Percentiles rank a stretch among this genome's conserved stretches.
phyloP scores from a whole-genome alignment of 2,329 filamentous ascomycete species.

The Cordyceps pruinosa region DNA sequence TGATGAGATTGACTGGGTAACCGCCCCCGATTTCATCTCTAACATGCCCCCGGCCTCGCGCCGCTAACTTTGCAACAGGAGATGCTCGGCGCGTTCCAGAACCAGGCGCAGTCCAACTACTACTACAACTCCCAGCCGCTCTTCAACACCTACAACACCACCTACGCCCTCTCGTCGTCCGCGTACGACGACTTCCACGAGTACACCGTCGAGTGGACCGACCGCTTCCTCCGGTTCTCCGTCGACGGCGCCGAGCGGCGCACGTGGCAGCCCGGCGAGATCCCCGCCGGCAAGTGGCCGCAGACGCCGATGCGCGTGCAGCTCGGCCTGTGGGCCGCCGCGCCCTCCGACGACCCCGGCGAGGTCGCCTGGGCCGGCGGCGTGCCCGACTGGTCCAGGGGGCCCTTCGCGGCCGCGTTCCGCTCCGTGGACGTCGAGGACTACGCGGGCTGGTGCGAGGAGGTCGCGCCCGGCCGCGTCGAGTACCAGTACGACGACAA shows the following conservation, averaged over 20 bases:
- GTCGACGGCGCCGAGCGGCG: conserved; percentile 41
- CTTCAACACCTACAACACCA: conserved; percentile 43
- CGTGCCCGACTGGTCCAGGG: conserved; percentile 23
- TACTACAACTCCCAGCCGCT: conserved; percentile 60
- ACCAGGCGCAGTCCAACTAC: conserved; percentile 74
- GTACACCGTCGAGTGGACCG: conserved; percentile 63
- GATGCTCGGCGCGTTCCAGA: conserved; percentile 24
- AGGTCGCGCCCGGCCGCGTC: conserved; percentile 14
- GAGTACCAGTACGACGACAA: conserved; percentile 24
- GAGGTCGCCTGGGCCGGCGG: conserved; percentile 65
- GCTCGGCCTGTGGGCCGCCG: conserved; percentile 51
- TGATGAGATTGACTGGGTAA: conserved; percentile 59
- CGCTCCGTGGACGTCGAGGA: conserved; percentile 23
- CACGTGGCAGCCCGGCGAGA: conserved; percentile 33
- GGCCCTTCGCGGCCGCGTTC: conserved; percentile 22
- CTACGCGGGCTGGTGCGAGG: conserved; percentile 23
- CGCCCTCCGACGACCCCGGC: conserved; percentile 44
- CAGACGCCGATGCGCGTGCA: conserved; percentile 64
- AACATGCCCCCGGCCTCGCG: not conserved
- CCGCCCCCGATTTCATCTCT: not conserved
- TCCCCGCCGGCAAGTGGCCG: conserved; percentile 47
- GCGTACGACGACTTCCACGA: conserved; percentile 45
- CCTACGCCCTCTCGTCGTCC: conserved; percentile 36
- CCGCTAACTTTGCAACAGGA: conserved; percentile 16
- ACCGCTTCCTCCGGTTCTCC: conserved; percentile 50